Conservation (phyloP, 2,329 filamentous ascomycete genomes). For the Talaromyces sp. region DNA sequence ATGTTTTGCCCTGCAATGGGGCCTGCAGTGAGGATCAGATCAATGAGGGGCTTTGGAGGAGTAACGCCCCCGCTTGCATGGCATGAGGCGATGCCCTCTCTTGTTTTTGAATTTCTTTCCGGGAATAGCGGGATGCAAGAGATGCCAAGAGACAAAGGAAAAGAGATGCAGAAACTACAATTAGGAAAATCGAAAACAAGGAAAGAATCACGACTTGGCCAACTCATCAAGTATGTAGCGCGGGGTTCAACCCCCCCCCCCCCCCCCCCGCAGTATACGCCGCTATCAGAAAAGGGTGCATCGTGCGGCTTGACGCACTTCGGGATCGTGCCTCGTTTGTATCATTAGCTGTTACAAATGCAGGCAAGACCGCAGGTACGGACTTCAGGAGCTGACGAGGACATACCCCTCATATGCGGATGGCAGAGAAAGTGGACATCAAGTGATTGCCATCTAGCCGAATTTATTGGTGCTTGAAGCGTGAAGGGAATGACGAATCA, state of each 20-base stretch:
- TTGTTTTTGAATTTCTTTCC: too few species aligned
- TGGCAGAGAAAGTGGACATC: not conserved
- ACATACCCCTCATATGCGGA: not conserved
- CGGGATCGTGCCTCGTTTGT: constrained; percentile 9
- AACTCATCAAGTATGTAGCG: constrained; percentile 23
- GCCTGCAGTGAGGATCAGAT: constrained; percentile 5
- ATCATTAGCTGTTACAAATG: too few species aligned
- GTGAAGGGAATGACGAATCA: not conserved
- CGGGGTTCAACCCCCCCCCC: constrained; percentile 20
- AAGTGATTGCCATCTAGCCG: not conserved
- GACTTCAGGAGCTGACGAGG: constrained; percentile 5
- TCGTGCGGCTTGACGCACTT: constrained; percentile 14
- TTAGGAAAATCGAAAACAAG: constrained; percentile 13
- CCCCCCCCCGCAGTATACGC: constrained; percentile 12
- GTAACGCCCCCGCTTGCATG: not conserved
- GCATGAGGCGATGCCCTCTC: not conserved
- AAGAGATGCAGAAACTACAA: not conserved
- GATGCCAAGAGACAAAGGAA: constrained; percentile 14
- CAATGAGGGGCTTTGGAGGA: constrained; percentile 6
- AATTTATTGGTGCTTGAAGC: not conserved
- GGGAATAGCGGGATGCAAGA: not conserved
- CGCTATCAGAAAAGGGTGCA: constrained; percentile 6
- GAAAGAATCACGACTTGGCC: constrained; percentile 21
- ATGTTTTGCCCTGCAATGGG: constrained; percentile 1
- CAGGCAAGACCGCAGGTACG: constrained; percentile 17